phyloP scores from a whole-genome alignment of 2,329 filamentous ascomycete species.

The Botrytis byssoidea region DNA sequence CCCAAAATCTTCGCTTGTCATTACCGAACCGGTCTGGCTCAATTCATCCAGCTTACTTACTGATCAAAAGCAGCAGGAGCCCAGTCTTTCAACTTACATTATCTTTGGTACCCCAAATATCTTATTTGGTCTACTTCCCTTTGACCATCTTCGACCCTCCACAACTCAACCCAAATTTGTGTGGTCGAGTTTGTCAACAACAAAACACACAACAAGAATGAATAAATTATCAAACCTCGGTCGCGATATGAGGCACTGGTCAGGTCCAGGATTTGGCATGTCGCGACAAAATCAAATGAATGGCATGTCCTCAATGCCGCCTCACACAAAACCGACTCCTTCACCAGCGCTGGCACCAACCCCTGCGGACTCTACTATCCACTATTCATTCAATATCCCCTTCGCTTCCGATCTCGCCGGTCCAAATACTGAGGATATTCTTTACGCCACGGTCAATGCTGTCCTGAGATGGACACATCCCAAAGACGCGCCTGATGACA shows the following conservation, averaged over 20 bases:
- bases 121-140: constrained; percentile 13
- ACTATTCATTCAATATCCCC: constrained; percentile 95
- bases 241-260: constrained; percentile 68
- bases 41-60: constrained; percentile 1
- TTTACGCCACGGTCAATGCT: constrained; percentile 86
- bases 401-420: constrained; percentile 91
- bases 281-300: constrained; percentile 46
- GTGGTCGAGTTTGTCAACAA: constrained; percentile 17
- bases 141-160: constrained; percentile 18
- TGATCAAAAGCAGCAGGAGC: constrained; percentile 18
- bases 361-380: constrained; percentile 73
- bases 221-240: constrained; percentile 71
- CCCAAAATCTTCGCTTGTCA: constrained; percentile 1
- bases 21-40: constrained; percentile 11
- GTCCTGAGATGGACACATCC: constrained; percentile 92
- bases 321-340: constrained; percentile 56
- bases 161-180: constrained; percentile 11
- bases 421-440: constrained; percentile 89
- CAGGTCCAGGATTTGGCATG: constrained; percentile 63
- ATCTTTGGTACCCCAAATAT: constrained; percentile 18
- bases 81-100: constrained; percentile 20
- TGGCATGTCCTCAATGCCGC: constrained; percentile 46
- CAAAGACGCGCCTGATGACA: constrained; percentile 78
- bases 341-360: constrained; percentile 64
- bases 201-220: constrained; percentile 49